Evolutionary conservation across 73 alveolate genomes (phyloP).

Genomic region (Paramecium pentaurelia): DNA sequence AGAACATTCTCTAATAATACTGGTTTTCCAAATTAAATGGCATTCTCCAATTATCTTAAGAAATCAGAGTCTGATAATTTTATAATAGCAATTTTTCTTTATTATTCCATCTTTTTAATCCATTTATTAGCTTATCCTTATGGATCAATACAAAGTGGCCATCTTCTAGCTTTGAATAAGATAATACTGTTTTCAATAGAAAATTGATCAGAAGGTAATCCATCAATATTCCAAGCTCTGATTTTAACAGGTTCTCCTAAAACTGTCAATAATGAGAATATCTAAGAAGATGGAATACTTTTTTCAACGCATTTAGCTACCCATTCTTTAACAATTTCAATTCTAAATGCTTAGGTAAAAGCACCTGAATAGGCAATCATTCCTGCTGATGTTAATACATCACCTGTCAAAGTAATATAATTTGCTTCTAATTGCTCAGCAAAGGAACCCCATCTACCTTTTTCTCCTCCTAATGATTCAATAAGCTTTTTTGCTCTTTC

Average conservation of each 20-base stretch:
- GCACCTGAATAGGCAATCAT: slow-evolving; percentile 99
- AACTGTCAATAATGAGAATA: slow-evolving; percentile 84
- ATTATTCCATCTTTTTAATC: slow-evolving; percentile 97
- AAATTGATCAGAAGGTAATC: slow-evolving; percentile 91
- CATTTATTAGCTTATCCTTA: slow-evolving; percentile 96
- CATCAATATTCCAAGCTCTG: slow-evolving; percentile 90
- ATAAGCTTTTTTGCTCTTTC: slow-evolving; percentile 96
- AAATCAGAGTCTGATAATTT: slow-evolving; percentile 64
- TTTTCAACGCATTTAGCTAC: slow-evolving; percentile 73
- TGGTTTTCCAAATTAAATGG: slow-evolving; percentile 90
- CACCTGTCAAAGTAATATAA: slow-evolving; percentile 91
- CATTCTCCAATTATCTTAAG: slow-evolving; percentile 67
- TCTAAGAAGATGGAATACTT: slow-evolving; percentile 80
- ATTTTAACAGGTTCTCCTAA: slow-evolving; percentile 96
- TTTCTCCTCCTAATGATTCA: slow-evolving; percentile 96
- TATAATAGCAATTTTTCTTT: slow-evolving; percentile 61
- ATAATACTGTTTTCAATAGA: slow-evolving; percentile 96
- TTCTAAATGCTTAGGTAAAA: slow-evolving; percentile 92
- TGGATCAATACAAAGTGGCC: slow-evolving; percentile 98
- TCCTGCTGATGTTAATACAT: slow-evolving; percentile 98
- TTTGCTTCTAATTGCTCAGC: slow-evolving; percentile 82
- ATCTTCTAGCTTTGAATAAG: slow-evolving; percentile 88
- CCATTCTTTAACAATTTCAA: slow-evolving; percentile 92
- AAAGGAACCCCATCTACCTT: slow-evolving; percentile 96
- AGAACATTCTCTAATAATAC: slow-evolving; percentile 89